A percentile compares a stretch with the other conserved stretches of the same genome.
phyloP scores from a whole-genome alignment of 805 yeast genomes.

The Vanderwaltozyma verrucispora region DNA sequence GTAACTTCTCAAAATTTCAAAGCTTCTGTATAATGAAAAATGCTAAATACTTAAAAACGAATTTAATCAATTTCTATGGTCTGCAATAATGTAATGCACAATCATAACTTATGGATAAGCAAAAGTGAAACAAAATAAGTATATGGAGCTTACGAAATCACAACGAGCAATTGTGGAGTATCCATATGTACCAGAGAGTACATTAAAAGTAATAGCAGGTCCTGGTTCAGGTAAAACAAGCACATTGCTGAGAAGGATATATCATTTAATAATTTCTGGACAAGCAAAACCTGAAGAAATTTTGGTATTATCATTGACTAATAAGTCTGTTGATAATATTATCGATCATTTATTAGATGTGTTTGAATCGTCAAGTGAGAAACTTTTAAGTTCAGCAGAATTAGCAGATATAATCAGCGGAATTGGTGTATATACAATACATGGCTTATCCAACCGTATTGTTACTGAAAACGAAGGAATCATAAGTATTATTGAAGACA shows the following conservation, averaged over 20 bases:
- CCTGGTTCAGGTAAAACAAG: constrained; percentile 70
- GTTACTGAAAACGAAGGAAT: constrained; percentile 32
- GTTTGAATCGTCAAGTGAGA: constrained; percentile 25
- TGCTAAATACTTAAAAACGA: no score
- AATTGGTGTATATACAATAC: constrained; percentile 48
- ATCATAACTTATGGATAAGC: no score
- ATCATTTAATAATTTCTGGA: constrained; percentile 32
- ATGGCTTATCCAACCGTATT: constrained; percentile 46
- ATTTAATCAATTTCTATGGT: no score
- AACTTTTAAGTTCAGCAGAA: constrained; percentile 15
- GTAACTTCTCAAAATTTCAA: no score
- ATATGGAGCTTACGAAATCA: constrained; percentile 29
- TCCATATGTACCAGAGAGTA: constrained; percentile 31
- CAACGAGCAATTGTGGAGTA: constrained; percentile 38
- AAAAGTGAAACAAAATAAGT: no score
- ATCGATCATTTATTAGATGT: constrained; percentile 23
- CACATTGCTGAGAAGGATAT: constrained; percentile 46
- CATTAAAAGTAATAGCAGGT: constrained; percentile 51
- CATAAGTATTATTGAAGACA: constrained; percentile 41
- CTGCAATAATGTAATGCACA: no score
- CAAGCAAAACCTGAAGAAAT: constrained; percentile 41
- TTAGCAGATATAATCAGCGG: constrained; percentile 7
- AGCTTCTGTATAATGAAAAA: no score
- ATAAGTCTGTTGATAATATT: constrained; percentile 49
- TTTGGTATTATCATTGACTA: constrained; percentile 56